phyloP scores from a whole-genome alignment of 331 rosid species.

The Acacia pycnantha region DNA sequence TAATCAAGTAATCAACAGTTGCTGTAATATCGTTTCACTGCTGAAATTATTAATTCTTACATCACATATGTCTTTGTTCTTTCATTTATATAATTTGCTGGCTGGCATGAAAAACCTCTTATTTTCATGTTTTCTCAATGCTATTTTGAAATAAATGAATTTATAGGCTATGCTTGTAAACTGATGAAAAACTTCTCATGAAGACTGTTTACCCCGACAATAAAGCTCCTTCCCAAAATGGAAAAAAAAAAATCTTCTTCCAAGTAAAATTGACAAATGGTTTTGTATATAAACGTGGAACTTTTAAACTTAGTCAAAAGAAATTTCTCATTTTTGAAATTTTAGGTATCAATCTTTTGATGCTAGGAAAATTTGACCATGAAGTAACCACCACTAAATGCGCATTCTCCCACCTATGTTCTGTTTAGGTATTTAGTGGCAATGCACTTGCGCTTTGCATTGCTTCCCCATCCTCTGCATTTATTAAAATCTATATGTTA shows the following conservation, averaged over 20 bases:
- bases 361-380: background rate
- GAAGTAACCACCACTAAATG: background rate
- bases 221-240: background rate
- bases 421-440: background rate
- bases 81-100: background rate
- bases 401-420: background rate
- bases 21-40: background rate
- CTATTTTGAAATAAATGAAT: background rate
- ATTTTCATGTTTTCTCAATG: background rate
- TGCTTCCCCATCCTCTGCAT: background rate
- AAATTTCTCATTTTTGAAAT: background rate
- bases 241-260: background rate
- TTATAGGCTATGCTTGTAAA: background rate
- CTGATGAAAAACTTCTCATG: background rate
- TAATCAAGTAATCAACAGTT: slow-evolving; percentile 22
- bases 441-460: background rate
- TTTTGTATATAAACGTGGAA: no score
- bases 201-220: background rate
- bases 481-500: background rate
- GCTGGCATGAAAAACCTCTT: background rate
- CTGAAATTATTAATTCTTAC: background rate
- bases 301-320: background rate
- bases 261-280: no score
- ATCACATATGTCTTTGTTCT: background rate
- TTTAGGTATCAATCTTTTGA: background rate